Base-by-base conservation (phyloP, 371 early-diverging fungal genomes). In the Rhizomucor pusillus region DNA sequence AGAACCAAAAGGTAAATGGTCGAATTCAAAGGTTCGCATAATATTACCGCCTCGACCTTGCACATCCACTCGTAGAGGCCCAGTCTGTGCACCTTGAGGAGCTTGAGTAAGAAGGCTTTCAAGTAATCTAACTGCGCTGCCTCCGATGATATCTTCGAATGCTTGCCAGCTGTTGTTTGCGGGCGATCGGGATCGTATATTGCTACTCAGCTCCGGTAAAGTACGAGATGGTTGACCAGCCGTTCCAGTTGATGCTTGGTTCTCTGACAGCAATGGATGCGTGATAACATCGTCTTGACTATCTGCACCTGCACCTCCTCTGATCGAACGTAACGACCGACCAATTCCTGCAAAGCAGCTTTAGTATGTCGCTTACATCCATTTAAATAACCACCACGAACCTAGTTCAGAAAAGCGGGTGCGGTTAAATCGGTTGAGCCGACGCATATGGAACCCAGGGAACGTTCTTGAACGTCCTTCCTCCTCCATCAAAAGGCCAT, bases 141-240 rank as follows among this genome's bases (percentile, higher is more conserved):
- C 86, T 16, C 84, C 87, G 39, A 90, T 69, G 10, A 90, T 66
- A 36, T 89, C 86, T 52, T 89, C 89, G 56, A 89, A 81, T 4
- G 85, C 79, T 41, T 84, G 81, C 73, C 77, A 79, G 46, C 82
- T 84, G 43, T 66, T 59, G 19, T 72, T 57, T 1, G 67, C 68
- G 11, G 23, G 2, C 46, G 65, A 46, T 54, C 62, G 39, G 43
- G 57, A 40, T 22, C 57, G 50, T 0, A 14, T 13, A 1, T 65
- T 48, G 29, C 56, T 24, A 43, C 18, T 34, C 20, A 55, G 45
- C 23, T 46, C 58, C 35, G 18, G 43, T 13, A 35, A 23, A 23
- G 33, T 25, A 50, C 50, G 57, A 23, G 13, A 35, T 19, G 23
- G 54, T 29, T 34, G 52, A 29, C 33, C 50, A 29, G 5, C 7